phyloP scores from a whole-genome alignment of 306 rosid species.

The Vigna trinervia region DNA sequence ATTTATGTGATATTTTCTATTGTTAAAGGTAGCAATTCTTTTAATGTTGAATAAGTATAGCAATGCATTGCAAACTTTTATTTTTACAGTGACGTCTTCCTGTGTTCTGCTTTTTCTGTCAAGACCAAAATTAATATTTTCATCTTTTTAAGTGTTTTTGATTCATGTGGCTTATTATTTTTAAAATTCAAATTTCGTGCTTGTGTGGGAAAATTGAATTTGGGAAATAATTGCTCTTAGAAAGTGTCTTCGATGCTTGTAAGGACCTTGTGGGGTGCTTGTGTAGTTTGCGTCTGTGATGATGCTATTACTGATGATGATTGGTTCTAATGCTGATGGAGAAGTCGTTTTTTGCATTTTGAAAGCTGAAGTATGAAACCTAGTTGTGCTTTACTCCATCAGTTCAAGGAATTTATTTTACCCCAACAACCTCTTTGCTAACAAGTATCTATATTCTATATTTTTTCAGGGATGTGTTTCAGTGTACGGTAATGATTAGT shows the following conservation, averaged over 20 bases:
- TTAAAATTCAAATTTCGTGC: background rate
- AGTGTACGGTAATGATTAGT: conserved; percentile 76
- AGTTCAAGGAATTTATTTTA: conserved; percentile 17
- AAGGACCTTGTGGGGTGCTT: conserved; percentile 34
- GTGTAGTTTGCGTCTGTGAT: conserved; percentile 32
- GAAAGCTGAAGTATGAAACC: background rate
- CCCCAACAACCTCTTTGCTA: conserved; percentile 10
- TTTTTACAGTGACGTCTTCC: conserved; percentile 15
- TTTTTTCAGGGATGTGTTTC: conserved; percentile 85
- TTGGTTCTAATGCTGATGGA: conserved; percentile 15
- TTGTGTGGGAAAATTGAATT: background rate
- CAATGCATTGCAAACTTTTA: conserved; percentile 24
- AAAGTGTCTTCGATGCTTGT: conserved; percentile 26
- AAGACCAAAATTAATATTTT: conserved; percentile 25
- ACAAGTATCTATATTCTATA: conserved; percentile 40
- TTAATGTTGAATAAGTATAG: background rate
- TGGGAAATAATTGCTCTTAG: background rate
- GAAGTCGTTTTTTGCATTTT: conserved; percentile 6
- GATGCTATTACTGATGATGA: conserved; percentile 34
- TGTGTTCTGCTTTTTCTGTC: conserved; percentile 23
- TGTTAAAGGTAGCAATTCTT: conserved; percentile 20
- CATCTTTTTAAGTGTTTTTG: background rate
- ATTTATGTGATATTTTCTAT: conserved; percentile 7
- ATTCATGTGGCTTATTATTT: conserved; percentile 22
- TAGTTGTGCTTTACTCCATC: conserved; percentile 23